Evolutionary conservation across 208 protist species (phyloP).

Genomic region (Tritrichomonas musculus): DNA sequence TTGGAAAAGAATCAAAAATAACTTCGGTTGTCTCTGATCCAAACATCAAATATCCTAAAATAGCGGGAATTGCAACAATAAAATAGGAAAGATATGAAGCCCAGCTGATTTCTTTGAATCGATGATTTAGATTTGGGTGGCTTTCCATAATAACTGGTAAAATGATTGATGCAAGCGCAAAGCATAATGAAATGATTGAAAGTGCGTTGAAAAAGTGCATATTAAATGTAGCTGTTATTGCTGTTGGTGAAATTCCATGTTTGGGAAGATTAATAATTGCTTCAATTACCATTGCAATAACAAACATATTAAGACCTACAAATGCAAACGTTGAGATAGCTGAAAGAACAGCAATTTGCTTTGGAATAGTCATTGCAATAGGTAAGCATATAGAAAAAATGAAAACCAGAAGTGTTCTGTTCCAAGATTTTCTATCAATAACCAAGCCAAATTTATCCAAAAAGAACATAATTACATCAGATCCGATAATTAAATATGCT

Average conservation of each 20-base stretch:
- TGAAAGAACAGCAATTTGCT: background rate
- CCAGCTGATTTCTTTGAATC: background rate
- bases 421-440: background rate
- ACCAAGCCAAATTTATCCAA: background rate
- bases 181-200: background rate
- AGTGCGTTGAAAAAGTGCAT: background rate
- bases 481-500: constrained; percentile 12
- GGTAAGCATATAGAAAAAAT: background rate
- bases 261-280: background rate
- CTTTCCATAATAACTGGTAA: background rate
- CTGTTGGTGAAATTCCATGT: background rate
- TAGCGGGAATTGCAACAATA: background rate
- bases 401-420: background rate
- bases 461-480: background rate
- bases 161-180: background rate
- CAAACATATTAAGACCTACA: background rate
- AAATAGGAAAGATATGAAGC: background rate
- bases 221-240: background rate
- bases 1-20: background rate
- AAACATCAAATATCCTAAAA: background rate
- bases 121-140: background rate
- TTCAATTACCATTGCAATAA: background rate
- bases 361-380: background rate
- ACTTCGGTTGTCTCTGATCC: background rate
- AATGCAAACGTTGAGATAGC: background rate